Evolutionary conservation across 345 rosid species (phyloP), one percentile per base, ranked within the genome.

Genomic region (Theobroma cacao): DNA sequence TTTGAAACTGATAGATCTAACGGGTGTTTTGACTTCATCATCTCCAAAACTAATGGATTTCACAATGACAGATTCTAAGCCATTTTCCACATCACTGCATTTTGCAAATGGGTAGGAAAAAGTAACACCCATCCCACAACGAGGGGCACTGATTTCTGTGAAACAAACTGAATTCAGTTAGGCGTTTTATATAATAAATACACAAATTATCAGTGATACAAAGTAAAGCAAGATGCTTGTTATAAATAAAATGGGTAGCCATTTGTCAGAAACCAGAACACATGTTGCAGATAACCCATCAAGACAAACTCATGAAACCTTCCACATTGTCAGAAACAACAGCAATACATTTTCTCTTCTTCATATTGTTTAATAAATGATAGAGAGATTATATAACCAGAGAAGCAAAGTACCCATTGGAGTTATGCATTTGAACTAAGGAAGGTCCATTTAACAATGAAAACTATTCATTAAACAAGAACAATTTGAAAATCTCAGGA

Each of bases 41-140:
- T 85, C 92, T 33, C 98, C 99, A 45, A 92, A 88, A 88, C 92
- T 83, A 47, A 94, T 81, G 70, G 99, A 92, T 77, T 90, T 94
- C 3, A 94, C 98, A 0, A 77, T 81, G 77, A 96, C 82, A 50
- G 92, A 92, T 83, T 94, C 98, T 28, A 91, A 79, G 64, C 84
- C 87, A 62, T 75, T 83, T 30, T 94, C 98, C 75, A 85, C 83
- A 72, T 90, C 95, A 73, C 82, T 82, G 77, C 83, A 82, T 73
- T 84, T 84, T 5, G 94, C 80, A 79, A 91, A 89, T 26, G 93
- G 90, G 75, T 87, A 88, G 5, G 98, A 87, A 76, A 84, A 83
- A 61, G 85, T 64, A 63, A 91, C 75, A 52, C 98, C 98, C 98
- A 94, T 96, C 82, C 84, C 76, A 71, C 68, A 77, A 77, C 76